phyloP scores from a whole-genome alignment of 1,139 yeast genomes.

The Geotrichum restrictum region DNA sequence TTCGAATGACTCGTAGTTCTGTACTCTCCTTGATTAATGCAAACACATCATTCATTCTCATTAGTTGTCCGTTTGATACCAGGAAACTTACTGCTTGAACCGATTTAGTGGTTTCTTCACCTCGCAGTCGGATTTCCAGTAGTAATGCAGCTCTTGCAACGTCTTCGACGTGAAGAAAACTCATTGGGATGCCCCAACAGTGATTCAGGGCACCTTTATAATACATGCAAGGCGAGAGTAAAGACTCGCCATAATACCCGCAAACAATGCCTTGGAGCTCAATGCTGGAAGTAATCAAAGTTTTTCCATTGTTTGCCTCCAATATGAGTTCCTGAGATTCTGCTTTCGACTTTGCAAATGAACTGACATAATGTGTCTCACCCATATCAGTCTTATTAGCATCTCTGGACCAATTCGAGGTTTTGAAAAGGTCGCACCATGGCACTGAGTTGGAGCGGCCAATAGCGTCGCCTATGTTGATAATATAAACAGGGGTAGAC shows the following conservation, averaged over 20 bases:
- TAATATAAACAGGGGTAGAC: conserved; percentile 16
- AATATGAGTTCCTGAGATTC: conserved; percentile 23
- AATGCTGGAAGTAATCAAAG: conserved; percentile 23
- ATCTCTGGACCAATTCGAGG: conserved; percentile 17
- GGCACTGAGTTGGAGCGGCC: conserved; percentile 26
- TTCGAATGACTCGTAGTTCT: conserved; percentile 13
- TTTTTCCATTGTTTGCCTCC: conserved; percentile 11
- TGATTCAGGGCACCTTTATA: conserved; percentile 30
- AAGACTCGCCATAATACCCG: conserved; percentile 35
- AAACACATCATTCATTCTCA: conserved; percentile 14
- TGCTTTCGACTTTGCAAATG: conserved; percentile 30
- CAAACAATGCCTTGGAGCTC: conserved; percentile 32
- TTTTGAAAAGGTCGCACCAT: conserved; percentile 27
- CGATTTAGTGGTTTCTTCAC: not conserved
- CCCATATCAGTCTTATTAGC: too few species aligned
- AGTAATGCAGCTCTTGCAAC: conserved; percentile 33
- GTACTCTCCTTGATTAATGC: conserved; percentile 1
- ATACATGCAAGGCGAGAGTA: conserved; percentile 30
- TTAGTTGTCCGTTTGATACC: conserved; percentile 20
- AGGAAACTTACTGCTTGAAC: conserved; percentile 19
- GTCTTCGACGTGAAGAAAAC: conserved; percentile 36
- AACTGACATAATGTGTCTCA: conserved; percentile 30
- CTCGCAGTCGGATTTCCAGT: conserved; percentile 27
- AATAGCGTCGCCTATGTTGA: conserved; percentile 30
- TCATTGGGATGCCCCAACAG: conserved; percentile 29